These are phyloP conservation scores for Celoporthe dispersa DNA, from an alignment of 2,329 filamentous ascomycete species.

Conservation along the genomic window DNA sequence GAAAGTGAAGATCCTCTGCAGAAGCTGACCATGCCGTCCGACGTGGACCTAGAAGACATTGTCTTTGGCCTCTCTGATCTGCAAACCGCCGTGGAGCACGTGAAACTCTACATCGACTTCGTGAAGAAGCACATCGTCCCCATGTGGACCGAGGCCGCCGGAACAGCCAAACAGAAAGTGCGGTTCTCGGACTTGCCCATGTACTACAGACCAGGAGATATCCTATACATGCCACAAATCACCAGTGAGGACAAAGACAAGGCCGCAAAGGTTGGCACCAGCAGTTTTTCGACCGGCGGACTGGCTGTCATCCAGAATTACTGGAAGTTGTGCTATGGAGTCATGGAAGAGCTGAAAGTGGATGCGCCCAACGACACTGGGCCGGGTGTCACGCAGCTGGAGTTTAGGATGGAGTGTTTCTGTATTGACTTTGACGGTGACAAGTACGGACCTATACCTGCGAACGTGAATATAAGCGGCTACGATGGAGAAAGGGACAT, in stretches of 20 bases:
- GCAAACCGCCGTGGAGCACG: neutral
- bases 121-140: conserved; percentile 15
- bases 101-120: conserved; percentile 17
- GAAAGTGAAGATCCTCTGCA: neutral
- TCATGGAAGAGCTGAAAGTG: neutral
- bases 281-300: neutral
- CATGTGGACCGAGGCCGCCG: conserved; percentile 18
- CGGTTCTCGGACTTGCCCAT: conserved; percentile 21
- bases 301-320: neutral
- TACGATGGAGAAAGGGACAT: neutral
- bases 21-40: neutral
- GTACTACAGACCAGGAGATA: conserved; percentile 15
- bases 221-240: neutral
- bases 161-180: conserved; percentile 5
- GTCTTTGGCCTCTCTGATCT: neutral
- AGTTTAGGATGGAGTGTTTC: rapidly evolving
- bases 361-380: neutral
- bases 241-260: neutral
- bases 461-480: rapidly evolving
- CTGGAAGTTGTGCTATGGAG: neutral
- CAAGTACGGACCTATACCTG: neutral
- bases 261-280: neutral
- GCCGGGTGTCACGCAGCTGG: neutral
- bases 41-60: neutral
- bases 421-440: neutral